Percentiles rank a stretch among this genome's conserved stretches.
Conservation (phyloP, 306 rosid genomes). For the Canavalia gladiata region DNA sequence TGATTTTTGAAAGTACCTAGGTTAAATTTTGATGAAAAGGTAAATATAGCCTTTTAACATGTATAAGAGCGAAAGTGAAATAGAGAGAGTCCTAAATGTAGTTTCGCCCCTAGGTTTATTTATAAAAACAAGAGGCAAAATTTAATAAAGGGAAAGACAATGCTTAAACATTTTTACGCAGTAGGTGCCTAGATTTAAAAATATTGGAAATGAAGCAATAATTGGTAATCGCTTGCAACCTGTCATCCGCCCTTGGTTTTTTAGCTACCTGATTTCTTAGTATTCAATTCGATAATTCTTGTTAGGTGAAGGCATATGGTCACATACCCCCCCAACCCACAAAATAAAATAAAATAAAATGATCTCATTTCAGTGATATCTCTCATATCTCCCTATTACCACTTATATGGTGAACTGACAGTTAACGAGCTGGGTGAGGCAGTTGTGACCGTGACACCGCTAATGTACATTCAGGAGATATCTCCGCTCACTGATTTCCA, state of each 20-base stretch:
- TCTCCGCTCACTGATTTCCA: slow-evolving; percentile 57
- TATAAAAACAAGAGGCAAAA: slow-evolving; percentile 11
- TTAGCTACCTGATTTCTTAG: slow-evolving; percentile 51
- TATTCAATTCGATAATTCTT: slow-evolving; percentile 32
- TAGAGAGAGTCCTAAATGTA: slow-evolving; percentile 14
- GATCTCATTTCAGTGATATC: slow-evolving; percentile 32
- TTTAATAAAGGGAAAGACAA: slow-evolving; percentile 4
- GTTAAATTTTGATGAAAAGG: background rate
- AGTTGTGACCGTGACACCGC: slow-evolving; percentile 7
- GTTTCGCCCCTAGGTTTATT: slow-evolving; percentile 38
- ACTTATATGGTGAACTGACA: slow-evolving; percentile 33
- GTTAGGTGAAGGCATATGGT: slow-evolving; percentile 27
- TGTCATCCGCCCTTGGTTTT: slow-evolving; percentile 59
- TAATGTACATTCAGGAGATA: background rate
- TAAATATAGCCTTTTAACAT: background rate
- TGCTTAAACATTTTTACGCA: background rate
- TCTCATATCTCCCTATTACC: background rate
- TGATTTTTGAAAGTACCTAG: too few relatives aligned
- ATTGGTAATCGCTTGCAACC: background rate
- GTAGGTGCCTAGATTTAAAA: slow-evolving; percentile 31
- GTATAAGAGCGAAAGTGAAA: background rate
- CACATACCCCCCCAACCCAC: background rate
- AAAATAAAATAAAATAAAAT: background rate
- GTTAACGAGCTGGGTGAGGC: slow-evolving; percentile 27
- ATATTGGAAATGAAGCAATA: slow-evolving; percentile 44